Evolutionary conservation across 116 monocot species (phyloP), one percentile per base, ranked within the genome.

Genomic region (Papilionanthe hybrid): DNA sequence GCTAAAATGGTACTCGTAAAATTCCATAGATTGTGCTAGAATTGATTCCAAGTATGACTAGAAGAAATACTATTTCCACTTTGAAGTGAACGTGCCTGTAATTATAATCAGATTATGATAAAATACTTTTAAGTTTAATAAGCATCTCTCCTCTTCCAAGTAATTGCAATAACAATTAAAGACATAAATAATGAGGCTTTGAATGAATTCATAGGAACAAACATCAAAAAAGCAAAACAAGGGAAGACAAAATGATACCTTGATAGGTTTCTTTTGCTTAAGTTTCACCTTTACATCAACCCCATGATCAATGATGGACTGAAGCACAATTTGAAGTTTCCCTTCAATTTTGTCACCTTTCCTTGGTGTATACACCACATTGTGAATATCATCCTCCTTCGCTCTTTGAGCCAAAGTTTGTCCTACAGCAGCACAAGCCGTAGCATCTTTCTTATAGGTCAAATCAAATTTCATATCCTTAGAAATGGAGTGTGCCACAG

Each of bases 381-480:
- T 95, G 79, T 95, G 83, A 80, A 95, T 95, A 72, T 95, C 95
- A 89, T 95, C 95, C 77, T 92, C 92, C 17, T 92, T 82, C 4
- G 95, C 92, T 1, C 92, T 82, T 49, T 91, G 86, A 13, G 92
- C 92, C 79, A 95, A 74, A 53, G 87, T 69, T 43, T 58, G 48
- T 56, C 95, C 95, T 25, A 95, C 89, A 13, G 91, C 85, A 19
- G 85, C 85, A 75, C 91, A 95, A 9, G 95, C 86, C 9, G 76
- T 85, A 20, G 81, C 73, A 81, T 89, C 92, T 60, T 84, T 95
- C 77, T 79, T 91, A 2, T 89, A 89, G 0, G 49, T 81, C 78
- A 95, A 45, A 69, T 95, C 92, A 78, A 90, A 91, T 86, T 91
- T 95, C 92, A 95, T 85, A 78, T 95, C 95, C 85, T 95, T 95